Evolutionary conservation across 2,329 filamentous ascomycete genomes (phyloP).

Genomic region (Colletotrichum paranaense): DNA sequence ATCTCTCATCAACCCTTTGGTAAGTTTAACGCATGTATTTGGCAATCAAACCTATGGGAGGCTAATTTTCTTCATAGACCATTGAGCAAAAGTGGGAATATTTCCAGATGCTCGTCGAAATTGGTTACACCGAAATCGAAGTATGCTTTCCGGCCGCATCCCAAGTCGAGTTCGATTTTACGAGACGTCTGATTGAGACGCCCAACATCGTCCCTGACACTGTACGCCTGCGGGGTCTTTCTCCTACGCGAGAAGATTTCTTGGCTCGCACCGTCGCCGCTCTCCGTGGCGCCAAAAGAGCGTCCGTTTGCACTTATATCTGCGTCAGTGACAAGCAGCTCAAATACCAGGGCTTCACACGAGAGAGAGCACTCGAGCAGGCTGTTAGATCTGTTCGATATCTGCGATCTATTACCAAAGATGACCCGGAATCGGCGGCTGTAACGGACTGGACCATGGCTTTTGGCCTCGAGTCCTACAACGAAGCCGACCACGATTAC

Average conservation of each 20-base stretch:
- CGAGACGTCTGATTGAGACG: constrained; percentile 84
- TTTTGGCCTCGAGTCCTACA: constrained; percentile 89
- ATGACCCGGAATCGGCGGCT: constrained; percentile 64
- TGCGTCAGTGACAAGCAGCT: constrained; percentile 78
- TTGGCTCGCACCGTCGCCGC: constrained; percentile 93
- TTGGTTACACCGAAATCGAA: constrained; percentile 98
- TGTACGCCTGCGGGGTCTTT: constrained; percentile 90
- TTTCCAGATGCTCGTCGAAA: constrained; percentile 91
- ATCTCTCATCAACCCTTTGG: constrained; percentile 32
- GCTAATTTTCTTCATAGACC: constrained; percentile 64
- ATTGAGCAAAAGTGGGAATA: constrained; percentile 94
- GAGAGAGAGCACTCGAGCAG: constrained; percentile 82
- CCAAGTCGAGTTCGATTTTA: constrained; percentile 96
- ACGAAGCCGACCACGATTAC: constrained; percentile 86
- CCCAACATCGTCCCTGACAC: constrained; percentile 86
- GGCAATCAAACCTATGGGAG: background rate
- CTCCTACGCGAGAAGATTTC: constrained; percentile 90
- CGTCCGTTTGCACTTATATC: constrained; percentile 93
- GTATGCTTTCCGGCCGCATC: constrained; percentile 96
- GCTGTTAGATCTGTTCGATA: constrained; percentile 89
- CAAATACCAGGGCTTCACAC: constrained; percentile 73
- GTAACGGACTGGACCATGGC: constrained; percentile 80
- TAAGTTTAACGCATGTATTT: background rate
- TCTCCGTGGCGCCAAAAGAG: constrained; percentile 89
- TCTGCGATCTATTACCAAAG: constrained; percentile 89